Percentiles rank a stretch among this genome's conserved stretches.
These are phyloP conservation scores for Penicillium corylophilum DNA, from an alignment of 2,329 filamentous ascomycete species.

Conservation along the genomic window DNA sequence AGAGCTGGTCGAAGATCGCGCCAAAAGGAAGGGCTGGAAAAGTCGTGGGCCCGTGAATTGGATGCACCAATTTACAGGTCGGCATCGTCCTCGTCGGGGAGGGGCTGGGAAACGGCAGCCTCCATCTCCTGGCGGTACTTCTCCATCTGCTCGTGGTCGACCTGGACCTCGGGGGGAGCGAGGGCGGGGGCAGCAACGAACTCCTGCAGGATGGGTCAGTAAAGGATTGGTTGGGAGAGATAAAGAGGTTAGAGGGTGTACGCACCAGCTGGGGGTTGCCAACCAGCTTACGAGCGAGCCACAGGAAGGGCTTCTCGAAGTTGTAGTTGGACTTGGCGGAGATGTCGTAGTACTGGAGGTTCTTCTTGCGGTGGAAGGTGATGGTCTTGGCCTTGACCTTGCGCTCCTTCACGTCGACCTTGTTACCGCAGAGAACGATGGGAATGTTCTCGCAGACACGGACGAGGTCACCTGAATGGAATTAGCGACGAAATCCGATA, in stretches of 20 bases:
- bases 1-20: slow-evolving; percentile 1
- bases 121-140: slow-evolving; percentile 89
- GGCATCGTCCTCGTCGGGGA: slow-evolving; percentile 91
- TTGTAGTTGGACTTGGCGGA: slow-evolving; percentile 99
- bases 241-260: slow-evolving; percentile 17
- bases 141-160: slow-evolving; percentile 78
- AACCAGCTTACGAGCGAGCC: slow-evolving; percentile 97
- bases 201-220: slow-evolving; percentile 59
- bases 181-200: slow-evolving; percentile 95
- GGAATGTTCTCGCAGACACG: slow-evolving; percentile 99
- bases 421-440: slow-evolving; percentile 98
- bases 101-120: slow-evolving; percentile 74
- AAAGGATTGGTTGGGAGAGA: slow-evolving; percentile 21
- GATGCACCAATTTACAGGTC: slow-evolving; percentile 44
- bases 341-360: slow-evolving; percentile 99
- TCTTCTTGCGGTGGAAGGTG: slow-evolving; percentile 99
- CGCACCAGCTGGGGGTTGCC: slow-evolving; percentile 83
- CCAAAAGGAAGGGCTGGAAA: slow-evolving; percentile 9
- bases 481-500: not conserved
- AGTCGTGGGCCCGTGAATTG: slow-evolving; percentile 12
- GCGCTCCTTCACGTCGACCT: slow-evolving; percentile 99
- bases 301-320: slow-evolving; percentile 99
- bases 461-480: slow-evolving; percentile 78
- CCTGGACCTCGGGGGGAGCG: slow-evolving; percentile 85
- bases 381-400: slow-evolving; percentile 99